phyloP scores from a whole-genome alignment of 2,329 filamentous ascomycete genomes.

The Sporothrix protearum region DNA sequence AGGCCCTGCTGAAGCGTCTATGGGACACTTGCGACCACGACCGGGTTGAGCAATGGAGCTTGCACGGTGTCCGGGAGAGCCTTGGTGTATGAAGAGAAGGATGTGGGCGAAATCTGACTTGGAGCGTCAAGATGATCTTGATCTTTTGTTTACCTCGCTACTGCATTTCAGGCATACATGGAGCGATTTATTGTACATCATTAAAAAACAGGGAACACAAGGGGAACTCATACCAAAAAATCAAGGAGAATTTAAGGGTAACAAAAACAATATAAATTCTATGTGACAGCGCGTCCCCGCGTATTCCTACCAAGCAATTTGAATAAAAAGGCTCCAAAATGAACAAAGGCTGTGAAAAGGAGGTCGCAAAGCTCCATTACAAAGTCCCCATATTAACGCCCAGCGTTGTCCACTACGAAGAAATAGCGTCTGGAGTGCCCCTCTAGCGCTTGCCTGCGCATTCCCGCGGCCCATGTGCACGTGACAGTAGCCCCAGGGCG shows the following conservation, averaged over 20 bases:
- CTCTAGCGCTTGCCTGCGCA: not conserved
- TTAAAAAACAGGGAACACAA: not conserved
- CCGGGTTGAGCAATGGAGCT: slow-evolving; percentile 66
- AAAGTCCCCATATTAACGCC: not conserved
- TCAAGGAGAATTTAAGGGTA: not conserved
- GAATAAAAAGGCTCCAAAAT: not conserved
- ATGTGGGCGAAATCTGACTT: not conserved
- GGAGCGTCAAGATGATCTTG: not conserved
- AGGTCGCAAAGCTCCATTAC: not conserved
- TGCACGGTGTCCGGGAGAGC: slow-evolving; percentile 39
- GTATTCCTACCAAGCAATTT: not conserved
- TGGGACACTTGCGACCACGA: slow-evolving; percentile 64
- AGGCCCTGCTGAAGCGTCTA: slow-evolving; percentile 54
- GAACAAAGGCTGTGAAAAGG: not conserved
- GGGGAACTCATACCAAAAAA: not conserved
- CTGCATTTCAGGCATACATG: not conserved
- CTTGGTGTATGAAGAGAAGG: not conserved
- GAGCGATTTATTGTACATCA: slow-evolving; percentile 10
- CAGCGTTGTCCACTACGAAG: not conserved
- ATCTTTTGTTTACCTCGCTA: not conserved
- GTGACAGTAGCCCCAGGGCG: slow-evolving; percentile 7
- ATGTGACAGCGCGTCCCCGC: not conserved
- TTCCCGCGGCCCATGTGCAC: not conserved
- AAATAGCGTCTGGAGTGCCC: not conserved
- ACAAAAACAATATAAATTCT: not conserved